phyloP scores from a whole-genome alignment of 805 yeast species.

The Sugiyamaella chiloensis region DNA sequence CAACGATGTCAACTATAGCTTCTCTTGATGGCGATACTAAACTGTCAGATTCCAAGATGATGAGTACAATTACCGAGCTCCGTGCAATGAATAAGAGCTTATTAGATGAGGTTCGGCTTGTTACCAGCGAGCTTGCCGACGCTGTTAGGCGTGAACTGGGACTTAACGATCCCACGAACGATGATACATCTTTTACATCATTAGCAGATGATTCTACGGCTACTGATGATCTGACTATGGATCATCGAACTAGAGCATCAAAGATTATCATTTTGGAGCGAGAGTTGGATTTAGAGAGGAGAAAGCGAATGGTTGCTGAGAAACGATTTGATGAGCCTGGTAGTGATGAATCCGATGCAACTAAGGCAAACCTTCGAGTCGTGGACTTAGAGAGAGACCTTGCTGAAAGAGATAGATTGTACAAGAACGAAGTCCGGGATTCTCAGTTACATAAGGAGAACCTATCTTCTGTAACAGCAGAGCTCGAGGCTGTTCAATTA shows the following conservation, averaged over 20 bases:
- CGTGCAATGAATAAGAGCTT: slow-evolving; percentile 24
- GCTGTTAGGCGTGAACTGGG: slow-evolving; percentile 36
- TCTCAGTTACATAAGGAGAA: slow-evolving; percentile 25
- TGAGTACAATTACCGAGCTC: slow-evolving; percentile 18
- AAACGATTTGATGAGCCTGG: slow-evolving; percentile 10
- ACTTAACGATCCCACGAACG: slow-evolving; percentile 15
- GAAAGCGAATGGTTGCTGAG: slow-evolving; percentile 30
- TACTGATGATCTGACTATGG: slow-evolving; percentile 9
- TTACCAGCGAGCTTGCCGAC: slow-evolving; percentile 37
- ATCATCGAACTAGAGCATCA: slow-evolving; percentile 15
- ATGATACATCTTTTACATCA: background rate
- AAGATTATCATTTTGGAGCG: slow-evolving; percentile 28
- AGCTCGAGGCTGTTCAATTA: slow-evolving; percentile 27
- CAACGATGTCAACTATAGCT: too few species aligned
- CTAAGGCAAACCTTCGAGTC: slow-evolving; percentile 13
- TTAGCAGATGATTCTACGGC: background rate
- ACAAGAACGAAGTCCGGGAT: slow-evolving; percentile 24
- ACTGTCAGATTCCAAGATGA: background rate
- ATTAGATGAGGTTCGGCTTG: slow-evolving; percentile 34
- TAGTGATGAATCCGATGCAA: slow-evolving; percentile 7
- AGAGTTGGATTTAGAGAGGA: slow-evolving; percentile 33
- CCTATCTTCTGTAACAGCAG: slow-evolving; percentile 28
- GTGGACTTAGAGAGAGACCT: slow-evolving; percentile 30
- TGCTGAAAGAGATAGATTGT: slow-evolving; percentile 28
- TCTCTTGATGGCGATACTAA: too few species aligned